Evolutionary conservation across 1,284 basidiomycete species (phyloP).

Genomic region (Thecaphora thlaspeos): DNA sequence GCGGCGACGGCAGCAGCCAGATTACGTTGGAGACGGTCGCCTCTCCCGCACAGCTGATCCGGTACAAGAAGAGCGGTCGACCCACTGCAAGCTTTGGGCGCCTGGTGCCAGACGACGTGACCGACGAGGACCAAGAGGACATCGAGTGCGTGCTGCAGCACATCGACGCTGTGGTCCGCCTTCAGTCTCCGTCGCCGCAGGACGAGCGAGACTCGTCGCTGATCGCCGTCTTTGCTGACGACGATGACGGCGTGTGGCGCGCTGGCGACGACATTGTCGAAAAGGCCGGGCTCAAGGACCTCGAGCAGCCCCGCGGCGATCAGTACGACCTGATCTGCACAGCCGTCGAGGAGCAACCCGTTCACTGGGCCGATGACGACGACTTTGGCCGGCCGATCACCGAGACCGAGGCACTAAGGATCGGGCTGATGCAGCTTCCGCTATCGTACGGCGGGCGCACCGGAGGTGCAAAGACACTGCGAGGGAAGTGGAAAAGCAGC

Average conservation of each 20-base stretch:
- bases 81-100: conserved; percentile 26
- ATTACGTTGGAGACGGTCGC: too few species aligned
- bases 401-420: conserved; percentile 37
- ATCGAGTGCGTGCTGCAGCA: conserved; percentile 26
- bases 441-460: not conserved
- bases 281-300: conserved; percentile 28
- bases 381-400: conserved; percentile 49
- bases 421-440: conserved; percentile 24
- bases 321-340: conserved; percentile 42
- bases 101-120: conserved; percentile 15
- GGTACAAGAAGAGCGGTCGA: conserved; percentile 9
- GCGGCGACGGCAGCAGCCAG: too few species aligned
- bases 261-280: conserved; percentile 33
- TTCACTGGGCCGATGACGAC: conserved; percentile 52
- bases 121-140: conserved; percentile 28
- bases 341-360: conserved; percentile 29
- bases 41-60: too few species aligned
- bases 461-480: not conserved
- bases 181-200: conserved; percentile 9
- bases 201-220: conserved; percentile 17
- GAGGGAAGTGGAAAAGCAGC: too few species aligned
- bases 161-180: conserved; percentile 11
- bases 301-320: conserved; percentile 34
- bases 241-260: conserved; percentile 24
- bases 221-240: conserved; percentile 16